Evolutionary conservation across 1,284 basidiomycete genomes (phyloP).

Genomic region (Ganoderma sinense): DNA sequence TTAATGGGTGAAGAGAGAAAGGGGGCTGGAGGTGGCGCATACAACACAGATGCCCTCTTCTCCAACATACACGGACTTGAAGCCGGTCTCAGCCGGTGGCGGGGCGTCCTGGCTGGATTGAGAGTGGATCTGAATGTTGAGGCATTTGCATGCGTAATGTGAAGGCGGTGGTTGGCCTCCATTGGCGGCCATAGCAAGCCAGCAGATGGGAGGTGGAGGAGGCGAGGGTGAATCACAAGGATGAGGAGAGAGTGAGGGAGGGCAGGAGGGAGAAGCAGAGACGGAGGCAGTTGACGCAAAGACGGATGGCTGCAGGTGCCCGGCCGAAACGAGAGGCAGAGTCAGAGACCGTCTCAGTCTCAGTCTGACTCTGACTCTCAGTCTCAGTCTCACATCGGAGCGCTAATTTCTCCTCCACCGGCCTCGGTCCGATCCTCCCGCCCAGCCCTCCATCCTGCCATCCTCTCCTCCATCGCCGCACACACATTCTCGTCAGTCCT

Average conservation of each 20-base stretch:
- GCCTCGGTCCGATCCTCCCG: conserved; percentile 30
- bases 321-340: background rate
- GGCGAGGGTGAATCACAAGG: background rate
- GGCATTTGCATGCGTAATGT: conserved; percentile 68
- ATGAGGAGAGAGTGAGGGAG: conserved; percentile 8
- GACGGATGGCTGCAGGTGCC: background rate
- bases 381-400: conserved; percentile 13
- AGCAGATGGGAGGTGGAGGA: conserved; percentile 10
- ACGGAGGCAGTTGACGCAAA: conserved; percentile 16
- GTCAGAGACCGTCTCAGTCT: background rate
- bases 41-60: conserved; percentile 75
- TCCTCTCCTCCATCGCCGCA: background rate
- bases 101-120: conserved; percentile 31
- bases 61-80: conserved; percentile 65
- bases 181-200: conserved; percentile 38
- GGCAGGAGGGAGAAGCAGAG: conserved; percentile 13
- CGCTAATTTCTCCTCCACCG: conserved; percentile 37
- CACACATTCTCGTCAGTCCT: background rate
- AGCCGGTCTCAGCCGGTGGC: conserved; percentile 51
- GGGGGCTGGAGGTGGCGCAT: conserved; percentile 36
- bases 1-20: conserved; percentile 12
- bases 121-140: conserved; percentile 67
- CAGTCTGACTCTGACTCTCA: background rate
- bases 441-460: background rate
- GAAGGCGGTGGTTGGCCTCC: conserved; percentile 29